These are phyloP conservation scores for Fusarium phyllophilum DNA, from an alignment of 2,329 filamentous ascomycete species.

Conservation along the genomic window DNA sequence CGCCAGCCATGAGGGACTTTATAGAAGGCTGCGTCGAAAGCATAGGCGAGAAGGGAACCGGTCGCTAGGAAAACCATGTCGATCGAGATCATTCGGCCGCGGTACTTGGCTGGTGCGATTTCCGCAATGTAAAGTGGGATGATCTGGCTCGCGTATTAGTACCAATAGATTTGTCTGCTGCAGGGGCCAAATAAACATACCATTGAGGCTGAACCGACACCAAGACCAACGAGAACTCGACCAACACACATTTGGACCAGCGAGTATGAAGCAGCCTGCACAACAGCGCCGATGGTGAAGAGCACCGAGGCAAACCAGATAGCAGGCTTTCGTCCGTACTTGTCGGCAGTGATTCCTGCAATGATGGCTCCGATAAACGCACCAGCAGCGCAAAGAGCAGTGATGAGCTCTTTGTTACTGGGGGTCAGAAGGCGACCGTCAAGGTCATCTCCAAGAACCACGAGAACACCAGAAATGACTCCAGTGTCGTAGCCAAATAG, in stretches of 20 bases:
- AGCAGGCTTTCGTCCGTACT: constrained; percentile 38
- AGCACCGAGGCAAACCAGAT: constrained; percentile 40
- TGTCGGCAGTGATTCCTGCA: constrained; percentile 38
- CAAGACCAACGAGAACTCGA: constrained; percentile 58
- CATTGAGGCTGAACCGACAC: constrained; percentile 59
- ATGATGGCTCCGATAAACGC: constrained; percentile 41
- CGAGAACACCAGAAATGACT: constrained; percentile 49
- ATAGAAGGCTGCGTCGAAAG: constrained; percentile 53
- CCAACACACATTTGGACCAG: constrained; percentile 43
- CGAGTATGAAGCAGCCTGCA: constrained; percentile 38
- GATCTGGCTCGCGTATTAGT: not conserved
- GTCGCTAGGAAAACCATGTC: constrained; percentile 58
- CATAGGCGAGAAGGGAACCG: constrained; percentile 54
- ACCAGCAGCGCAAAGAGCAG: constrained; percentile 58
- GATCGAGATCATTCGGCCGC: constrained; percentile 59
- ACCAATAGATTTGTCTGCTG: accelerated
- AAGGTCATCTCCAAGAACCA: constrained; percentile 45
- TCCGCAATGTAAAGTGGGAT: constrained; percentile 57
- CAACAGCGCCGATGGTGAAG: constrained; percentile 35
- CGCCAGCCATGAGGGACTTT: constrained; percentile 57
- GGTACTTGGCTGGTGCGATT: constrained; percentile 59
- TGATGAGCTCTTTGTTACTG: constrained; percentile 60
- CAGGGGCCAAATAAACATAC: constrained; percentile 29
- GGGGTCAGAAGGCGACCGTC: constrained; percentile 50
- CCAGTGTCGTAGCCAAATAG: constrained; percentile 46